These are phyloP conservation scores for Penicillium sp. DNA, from an alignment of 2,329 filamentous ascomycete genomes.

Conservation along the genomic window DNA sequence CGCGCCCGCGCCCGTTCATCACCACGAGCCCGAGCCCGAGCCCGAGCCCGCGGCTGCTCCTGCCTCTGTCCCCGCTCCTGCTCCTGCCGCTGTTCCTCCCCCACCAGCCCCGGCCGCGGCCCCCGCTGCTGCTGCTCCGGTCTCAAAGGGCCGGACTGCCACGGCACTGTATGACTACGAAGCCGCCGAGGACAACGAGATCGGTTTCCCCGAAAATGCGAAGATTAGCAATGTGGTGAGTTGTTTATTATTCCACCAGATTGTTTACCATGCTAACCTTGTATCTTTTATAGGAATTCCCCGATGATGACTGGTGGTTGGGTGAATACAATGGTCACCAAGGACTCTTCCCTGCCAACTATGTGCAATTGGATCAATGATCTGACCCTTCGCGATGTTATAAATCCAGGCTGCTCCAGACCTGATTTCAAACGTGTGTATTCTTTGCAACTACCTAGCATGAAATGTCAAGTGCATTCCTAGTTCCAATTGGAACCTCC, in stretches of 20 bases:
- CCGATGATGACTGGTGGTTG: constrained; percentile 99
- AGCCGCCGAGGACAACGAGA: constrained; percentile 86
- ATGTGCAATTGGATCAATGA: constrained; percentile 45
- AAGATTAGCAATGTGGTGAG: constrained; percentile 76
- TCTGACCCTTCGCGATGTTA: background rate
- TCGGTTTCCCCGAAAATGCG: constrained; percentile 86
- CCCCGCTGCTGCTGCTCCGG: constrained; percentile 36
- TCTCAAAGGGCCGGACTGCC: constrained; percentile 62
- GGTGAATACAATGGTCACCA: constrained; percentile 77
- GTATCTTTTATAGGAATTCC: constrained; percentile 69
- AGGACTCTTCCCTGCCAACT: constrained; percentile 74
- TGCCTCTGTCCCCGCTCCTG: constrained; percentile 40
- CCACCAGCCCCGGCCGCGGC: constrained; percentile 39
- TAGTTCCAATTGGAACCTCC: too few relatives aligned
- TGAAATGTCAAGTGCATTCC: too few relatives aligned
- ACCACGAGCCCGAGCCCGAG: constrained; percentile 31
- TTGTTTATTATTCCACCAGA: constrained; percentile 18
- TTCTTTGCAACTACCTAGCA: background rate
- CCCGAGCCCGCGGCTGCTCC: background rate
- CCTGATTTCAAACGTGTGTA: background rate
- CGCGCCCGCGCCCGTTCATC: constrained; percentile 22
- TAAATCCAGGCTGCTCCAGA: too few relatives aligned
- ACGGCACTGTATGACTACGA: constrained; percentile 94
- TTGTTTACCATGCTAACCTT: constrained; percentile 24
- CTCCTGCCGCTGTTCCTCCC: constrained; percentile 40